Conservation (phyloP, 805 yeast species). For the Spathaspora boniae region DNA sequence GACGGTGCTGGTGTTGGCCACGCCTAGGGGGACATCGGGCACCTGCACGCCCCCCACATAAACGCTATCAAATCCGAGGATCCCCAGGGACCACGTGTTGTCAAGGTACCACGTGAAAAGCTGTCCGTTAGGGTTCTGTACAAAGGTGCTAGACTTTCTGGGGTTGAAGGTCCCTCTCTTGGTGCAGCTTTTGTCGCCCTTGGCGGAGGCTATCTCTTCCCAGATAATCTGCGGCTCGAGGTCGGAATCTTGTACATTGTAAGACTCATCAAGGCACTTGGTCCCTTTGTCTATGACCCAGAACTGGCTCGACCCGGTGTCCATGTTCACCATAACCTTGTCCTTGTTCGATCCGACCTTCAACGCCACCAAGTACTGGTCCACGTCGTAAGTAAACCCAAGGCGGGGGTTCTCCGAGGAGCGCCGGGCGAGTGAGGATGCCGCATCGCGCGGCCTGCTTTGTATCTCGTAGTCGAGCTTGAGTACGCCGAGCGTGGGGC, state of each 20-base stretch:
- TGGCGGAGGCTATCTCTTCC: no score
- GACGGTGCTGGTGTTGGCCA: slow-evolving; percentile 63
- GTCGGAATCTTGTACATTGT: background rate
- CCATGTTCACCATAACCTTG: slow-evolving; percentile 28
- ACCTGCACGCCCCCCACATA: slow-evolving; percentile 47
- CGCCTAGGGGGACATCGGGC: slow-evolving; percentile 60
- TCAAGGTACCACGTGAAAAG: slow-evolving; percentile 49
- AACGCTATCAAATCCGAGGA: slow-evolving; percentile 66
- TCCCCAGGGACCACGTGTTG: slow-evolving; percentile 43
- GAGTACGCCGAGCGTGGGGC: no score
- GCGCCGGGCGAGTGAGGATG: no score
- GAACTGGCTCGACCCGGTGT: slow-evolving; percentile 40
- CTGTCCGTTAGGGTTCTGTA: slow-evolving; percentile 34
- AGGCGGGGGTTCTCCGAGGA: no score
- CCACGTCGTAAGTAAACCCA: no score
- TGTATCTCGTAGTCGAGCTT: no score
- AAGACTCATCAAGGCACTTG: background rate
- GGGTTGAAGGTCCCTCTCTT: slow-evolving; percentile 47
- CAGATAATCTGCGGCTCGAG: no score
- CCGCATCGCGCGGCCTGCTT: no score
- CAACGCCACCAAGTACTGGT: slow-evolving; percentile 23
- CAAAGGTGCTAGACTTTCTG: slow-evolving; percentile 33
- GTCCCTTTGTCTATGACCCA: slow-evolving; percentile 33
- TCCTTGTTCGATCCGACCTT: slow-evolving; percentile 26
- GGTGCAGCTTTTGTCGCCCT: slow-evolving; percentile 39